Conservation (phyloP, 2,329 filamentous ascomycete species). For the Monosporascus sp. region DNA sequence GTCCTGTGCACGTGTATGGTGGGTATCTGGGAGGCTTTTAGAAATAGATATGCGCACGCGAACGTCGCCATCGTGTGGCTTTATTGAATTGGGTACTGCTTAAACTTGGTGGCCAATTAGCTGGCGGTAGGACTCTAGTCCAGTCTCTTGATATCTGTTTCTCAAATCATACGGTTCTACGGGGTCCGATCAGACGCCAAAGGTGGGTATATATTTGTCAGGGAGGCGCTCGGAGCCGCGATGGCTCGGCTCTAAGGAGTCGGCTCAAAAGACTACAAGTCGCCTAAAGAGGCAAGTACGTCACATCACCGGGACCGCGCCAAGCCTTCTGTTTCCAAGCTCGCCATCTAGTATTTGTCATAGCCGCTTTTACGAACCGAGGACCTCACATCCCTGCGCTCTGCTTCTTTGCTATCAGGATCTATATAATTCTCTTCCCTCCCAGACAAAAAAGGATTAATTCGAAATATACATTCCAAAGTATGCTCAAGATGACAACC, state of each 20-base stretch:
- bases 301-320: neutral
- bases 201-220: neutral
- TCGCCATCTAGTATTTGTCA: conserved; percentile 11
- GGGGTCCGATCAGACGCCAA: too few species aligned
- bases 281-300: neutral
- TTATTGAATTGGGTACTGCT: too few species aligned
- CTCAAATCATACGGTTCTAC: neutral
- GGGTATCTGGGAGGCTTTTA: neutral
- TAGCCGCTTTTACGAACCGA: neutral
- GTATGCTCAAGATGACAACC: conserved; percentile 50
- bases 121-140: too few species aligned
- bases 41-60: conserved; percentile 30
- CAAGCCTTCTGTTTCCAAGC: neutral
- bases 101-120: too few species aligned
- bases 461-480: too few species aligned
- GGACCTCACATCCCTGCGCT: fast-evolving
- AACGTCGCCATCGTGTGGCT: conserved; percentile 39
- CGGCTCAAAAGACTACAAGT: neutral
- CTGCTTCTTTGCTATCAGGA: too few species aligned
- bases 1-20: conserved; percentile 2
- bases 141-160: neutral
- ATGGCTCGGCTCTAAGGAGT: neutral
- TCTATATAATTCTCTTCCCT: too few species aligned
- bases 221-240: neutral
- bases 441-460: too few species aligned